Evolutionary conservation across 2,329 filamentous ascomycete genomes (phyloP), one percentile per base, ranked within the genome.

Genomic region (Aphanocladium album): DNA sequence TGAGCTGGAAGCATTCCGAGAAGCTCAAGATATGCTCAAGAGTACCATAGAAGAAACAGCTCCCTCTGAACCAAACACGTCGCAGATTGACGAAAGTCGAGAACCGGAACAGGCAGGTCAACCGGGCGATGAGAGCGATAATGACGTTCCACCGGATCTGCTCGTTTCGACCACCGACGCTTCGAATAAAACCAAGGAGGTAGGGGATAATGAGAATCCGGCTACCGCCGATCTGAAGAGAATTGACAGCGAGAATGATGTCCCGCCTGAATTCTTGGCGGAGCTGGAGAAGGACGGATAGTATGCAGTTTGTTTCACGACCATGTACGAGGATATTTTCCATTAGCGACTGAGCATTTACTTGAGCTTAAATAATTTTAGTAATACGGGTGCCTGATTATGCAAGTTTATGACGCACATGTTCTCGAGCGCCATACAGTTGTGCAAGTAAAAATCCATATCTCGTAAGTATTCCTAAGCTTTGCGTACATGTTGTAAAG

Each of bases 1-100:
- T 0, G 90, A 91, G 70, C 69, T 89, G 1, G 86, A 88, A 62
- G 87, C 87, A 2, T 86, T 90, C 62, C 76, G 75, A 35, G 82
- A 87, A 67, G 86, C 86, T 1, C 80, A 81, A 65, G 72, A 77
- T 3, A 77, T 90, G 46, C 73, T 90, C n/a, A 62, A 67, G 45
- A 62, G 62, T 11, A n/a, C 68, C n/a, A 35, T 64, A 1, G 47
- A 57, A 8, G 41, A 33, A 14, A 51, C 60, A 1, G 63, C 60
- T 17, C 51, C 27, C 7, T 54, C 30, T 19, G 25, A 62, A 2
- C 63, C 65, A 17, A 60, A 59, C 11, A 60, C 61, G 1, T n/a
- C 47, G 4, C 27, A 39, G 4, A 30, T 19, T 2, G 23, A 63
- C 49, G 16, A 45, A 41, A 7, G 55, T 41, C 39, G 19, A 53